Conservation (phyloP, 768 basidiomycete species). For the Rhizopogon vulgaris region DNA sequence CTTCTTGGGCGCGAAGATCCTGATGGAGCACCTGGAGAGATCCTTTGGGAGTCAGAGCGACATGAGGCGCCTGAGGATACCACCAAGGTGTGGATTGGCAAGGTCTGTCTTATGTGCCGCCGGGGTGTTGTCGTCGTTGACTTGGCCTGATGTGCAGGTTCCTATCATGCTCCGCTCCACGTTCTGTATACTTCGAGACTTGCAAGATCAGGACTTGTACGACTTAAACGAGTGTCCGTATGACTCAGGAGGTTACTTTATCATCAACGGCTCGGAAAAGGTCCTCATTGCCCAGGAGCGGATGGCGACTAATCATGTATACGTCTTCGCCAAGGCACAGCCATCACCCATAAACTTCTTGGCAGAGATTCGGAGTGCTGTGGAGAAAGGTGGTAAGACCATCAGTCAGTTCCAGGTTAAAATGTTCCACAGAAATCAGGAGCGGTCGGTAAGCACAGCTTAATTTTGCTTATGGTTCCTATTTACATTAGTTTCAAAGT, state of each 20-base stretch:
- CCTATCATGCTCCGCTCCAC: slow-evolving; percentile 97
- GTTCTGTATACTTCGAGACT: slow-evolving; percentile 83
- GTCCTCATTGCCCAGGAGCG: slow-evolving; percentile 99
- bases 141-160: slow-evolving; percentile 46
- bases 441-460: slow-evolving; percentile 65
- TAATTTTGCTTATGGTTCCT: neutral
- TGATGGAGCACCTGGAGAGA: slow-evolving; percentile 73
- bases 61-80: slow-evolving; percentile 57
- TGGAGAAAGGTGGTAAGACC: slow-evolving; percentile 97
- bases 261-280: slow-evolving; percentile 99
- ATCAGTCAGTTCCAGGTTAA: slow-evolving; percentile 98
- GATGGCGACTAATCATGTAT: slow-evolving; percentile 99
- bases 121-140: slow-evolving; percentile 5
- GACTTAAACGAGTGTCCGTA: slow-evolving; percentile 97
- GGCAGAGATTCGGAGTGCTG: slow-evolving; percentile 94
- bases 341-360: slow-evolving; percentile 94
- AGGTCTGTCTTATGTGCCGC: slow-evolving; percentile 43
- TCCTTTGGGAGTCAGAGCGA: slow-evolving; percentile 71
- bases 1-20: slow-evolving; percentile 76
- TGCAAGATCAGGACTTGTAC: slow-evolving; percentile 76
- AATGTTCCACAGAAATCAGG: slow-evolving; percentile 87
- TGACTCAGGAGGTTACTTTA: slow-evolving; percentile 98
- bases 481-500: slow-evolving; percentile 33
- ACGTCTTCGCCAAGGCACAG: slow-evolving; percentile 96
- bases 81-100: slow-evolving; percentile 91